Evolutionary conservation across 495 filamentous ascomycete species (phyloP).

Genomic region (Melanomma pulvis-pyrius): DNA sequence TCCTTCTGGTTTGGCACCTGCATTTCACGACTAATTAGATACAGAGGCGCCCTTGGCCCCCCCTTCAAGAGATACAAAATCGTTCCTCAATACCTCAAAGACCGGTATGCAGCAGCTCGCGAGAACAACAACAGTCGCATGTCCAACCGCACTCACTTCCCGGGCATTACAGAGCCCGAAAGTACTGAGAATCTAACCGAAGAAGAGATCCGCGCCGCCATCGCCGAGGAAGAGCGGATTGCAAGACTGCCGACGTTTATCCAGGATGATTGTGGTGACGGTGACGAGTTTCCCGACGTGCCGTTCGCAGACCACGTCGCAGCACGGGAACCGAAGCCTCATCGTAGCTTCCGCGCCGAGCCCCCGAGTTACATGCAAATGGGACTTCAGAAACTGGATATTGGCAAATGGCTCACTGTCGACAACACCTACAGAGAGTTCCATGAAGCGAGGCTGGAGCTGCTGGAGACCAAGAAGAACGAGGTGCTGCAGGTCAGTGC

Average conservation of each 20-base stretch:
- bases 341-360: background rate
- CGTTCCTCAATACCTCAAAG: background rate
- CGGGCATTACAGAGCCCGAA: background rate
- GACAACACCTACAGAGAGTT: conserved; percentile 57
- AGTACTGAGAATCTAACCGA: background rate
- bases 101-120: background rate
- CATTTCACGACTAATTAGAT: conserved; percentile 1
- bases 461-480: conserved; percentile 49
- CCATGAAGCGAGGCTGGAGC: conserved; percentile 50
- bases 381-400: conserved; percentile 58
- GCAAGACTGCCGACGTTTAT: conserved; percentile 8
- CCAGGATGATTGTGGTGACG: conserved; percentile 29
- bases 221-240: conserved; percentile 15
- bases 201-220: background rate
- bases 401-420: conserved; percentile 58
- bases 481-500: conserved; percentile 57
- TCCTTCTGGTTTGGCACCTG: conserved; percentile 9
- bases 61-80: background rate
- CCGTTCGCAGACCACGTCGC: background rate
- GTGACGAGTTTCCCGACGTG: conserved; percentile 12
- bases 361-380: conserved; percentile 49
- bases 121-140: background rate
- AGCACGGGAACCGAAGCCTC: background rate
- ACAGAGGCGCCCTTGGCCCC: conserved; percentile 6
- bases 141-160: background rate